Conservation (phyloP, 2,329 filamentous ascomycete genomes). For the Pseudogymnoascus sp. region DNA sequence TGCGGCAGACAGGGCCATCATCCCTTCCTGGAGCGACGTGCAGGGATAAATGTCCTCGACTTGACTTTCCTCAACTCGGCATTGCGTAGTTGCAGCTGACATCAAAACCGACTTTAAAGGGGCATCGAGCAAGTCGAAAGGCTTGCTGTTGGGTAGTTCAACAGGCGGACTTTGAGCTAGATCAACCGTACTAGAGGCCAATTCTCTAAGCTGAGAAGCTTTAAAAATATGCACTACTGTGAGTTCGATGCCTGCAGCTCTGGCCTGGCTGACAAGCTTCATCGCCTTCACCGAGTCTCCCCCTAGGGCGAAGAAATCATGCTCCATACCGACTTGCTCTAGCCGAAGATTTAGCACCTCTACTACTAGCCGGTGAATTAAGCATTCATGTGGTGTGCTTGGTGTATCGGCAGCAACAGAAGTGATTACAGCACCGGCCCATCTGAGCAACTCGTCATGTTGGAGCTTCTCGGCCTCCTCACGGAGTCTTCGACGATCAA, state of each 20-base stretch:
- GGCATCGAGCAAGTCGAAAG: not conserved
- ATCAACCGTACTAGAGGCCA: not conserved
- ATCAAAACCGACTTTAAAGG: not conserved
- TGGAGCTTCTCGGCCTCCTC: slow-evolving; percentile 8
- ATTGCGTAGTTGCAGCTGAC: not conserved
- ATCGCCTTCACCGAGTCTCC: slow-evolving; percentile 33
- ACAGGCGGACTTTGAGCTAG: not conserved
- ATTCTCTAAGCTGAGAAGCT: not conserved
- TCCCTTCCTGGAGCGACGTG: slow-evolving; percentile 32
- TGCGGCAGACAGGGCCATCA: slow-evolving; percentile 31
- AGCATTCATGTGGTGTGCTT: not conserved
- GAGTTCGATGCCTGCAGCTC: slow-evolving; percentile 12
- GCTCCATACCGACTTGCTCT: slow-evolving; percentile 13
- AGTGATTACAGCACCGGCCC: not conserved
- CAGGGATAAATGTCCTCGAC: slow-evolving; percentile 34
- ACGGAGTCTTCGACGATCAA: slow-evolving; percentile 30
- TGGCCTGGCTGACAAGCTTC: slow-evolving; percentile 38
- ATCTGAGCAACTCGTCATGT: not conserved
- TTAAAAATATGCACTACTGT: not conserved
- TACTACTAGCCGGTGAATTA: not conserved
- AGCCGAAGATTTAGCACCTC: slow-evolving; percentile 15
- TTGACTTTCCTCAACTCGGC: not conserved
- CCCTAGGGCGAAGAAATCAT: slow-evolving; percentile 28
- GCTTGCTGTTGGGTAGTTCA: not conserved
- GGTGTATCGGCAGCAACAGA: not conserved